A percentile compares a stretch with the other conserved stretches of the same genome.
phyloP scores from a whole-genome alignment of 179 eudicot genomes.

The Gypsophila paniculata region DNA sequence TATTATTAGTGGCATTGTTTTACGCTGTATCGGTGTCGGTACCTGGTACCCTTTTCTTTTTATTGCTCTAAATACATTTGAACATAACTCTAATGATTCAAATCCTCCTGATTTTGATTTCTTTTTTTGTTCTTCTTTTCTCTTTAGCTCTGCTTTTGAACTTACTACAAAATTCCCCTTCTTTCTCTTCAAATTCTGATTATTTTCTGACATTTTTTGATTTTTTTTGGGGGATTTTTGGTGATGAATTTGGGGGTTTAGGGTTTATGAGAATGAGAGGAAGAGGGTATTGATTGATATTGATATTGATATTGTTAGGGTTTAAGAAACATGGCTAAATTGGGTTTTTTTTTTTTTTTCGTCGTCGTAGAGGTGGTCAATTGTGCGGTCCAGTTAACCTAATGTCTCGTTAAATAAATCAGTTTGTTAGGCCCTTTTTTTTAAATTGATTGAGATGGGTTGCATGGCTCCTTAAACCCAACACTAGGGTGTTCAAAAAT shows the following conservation, averaged over 20 bases:
- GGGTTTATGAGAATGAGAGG: not conserved
- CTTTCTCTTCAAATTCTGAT: not conserved
- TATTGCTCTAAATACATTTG: slow-evolving; percentile 52
- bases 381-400: no score
- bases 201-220: not conserved
- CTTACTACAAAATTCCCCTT: slow-evolving; percentile 33
- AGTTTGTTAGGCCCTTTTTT: no score
- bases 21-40: slow-evolving; percentile 92
- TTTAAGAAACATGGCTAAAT: no score
- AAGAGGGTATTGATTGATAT: no score
- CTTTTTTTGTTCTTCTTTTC: slow-evolving; percentile 43
- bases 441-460: no score
- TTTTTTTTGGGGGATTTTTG: not conserved
- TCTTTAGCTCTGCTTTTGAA: slow-evolving; percentile 55
- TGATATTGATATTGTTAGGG: no score
- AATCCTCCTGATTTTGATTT: slow-evolving; percentile 89
- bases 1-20: slow-evolving; percentile 81
- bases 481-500: no score
- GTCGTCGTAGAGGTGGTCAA: no score
- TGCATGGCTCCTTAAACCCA: no score
- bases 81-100: slow-evolving; percentile 55
- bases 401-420: no score
- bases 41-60: slow-evolving; percentile 84
- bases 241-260: not conserved
- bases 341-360: no score